Evolutionary conservation across 2,329 filamentous ascomycete genomes (phyloP), one percentile per base, ranked within the genome.

Genomic region (Chalaropsis ovoidea): DNA sequence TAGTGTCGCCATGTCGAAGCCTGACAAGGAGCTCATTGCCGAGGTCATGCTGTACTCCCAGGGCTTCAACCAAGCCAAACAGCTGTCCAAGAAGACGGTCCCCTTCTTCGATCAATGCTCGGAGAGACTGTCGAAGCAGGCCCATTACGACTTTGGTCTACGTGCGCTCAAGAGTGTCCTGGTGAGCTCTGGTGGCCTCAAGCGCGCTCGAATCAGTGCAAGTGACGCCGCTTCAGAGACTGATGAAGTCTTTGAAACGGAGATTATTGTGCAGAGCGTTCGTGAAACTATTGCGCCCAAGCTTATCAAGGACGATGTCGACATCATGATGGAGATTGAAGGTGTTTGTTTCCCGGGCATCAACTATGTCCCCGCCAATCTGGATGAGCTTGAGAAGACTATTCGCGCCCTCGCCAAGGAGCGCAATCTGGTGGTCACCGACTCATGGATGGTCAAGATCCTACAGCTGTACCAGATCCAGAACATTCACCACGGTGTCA

Each of bases 11-110:
- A 99, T 99, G 94, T 99, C 94, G 11, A 99, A 97, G 77, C 94
- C 94, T 0, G 95, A 99, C 80, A 99, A 99, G 77, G 95, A 99
- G 76, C 87, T 99, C 67, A 99, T 99, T 76, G 91, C 94, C 43
- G 94, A 99, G 79, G 94, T 99, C 72, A 99, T 99, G 95, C 85
- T 99, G 43, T 99, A 96, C 81, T 99, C 95, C 0, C 94, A 99
- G 76, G 94, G 94, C 73, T 99, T 99, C 81, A 95, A 90, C 72
- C 90, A 96, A 75, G 94, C 94, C 43, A 99, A 97, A 77, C 80
- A 87, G 67, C 81, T 99, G 4, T 96, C 94, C 1, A 94, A 93
- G 73, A 91, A 97, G 71, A 95, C 93, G 0, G 94, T 99, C 27
- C 95, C 94, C 0, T 99, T 99, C 81, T 99, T 99, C 76, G 94